phyloP scores from a whole-genome alignment of 108 stramenopile species.

The Cyclotella baltica region DNA sequence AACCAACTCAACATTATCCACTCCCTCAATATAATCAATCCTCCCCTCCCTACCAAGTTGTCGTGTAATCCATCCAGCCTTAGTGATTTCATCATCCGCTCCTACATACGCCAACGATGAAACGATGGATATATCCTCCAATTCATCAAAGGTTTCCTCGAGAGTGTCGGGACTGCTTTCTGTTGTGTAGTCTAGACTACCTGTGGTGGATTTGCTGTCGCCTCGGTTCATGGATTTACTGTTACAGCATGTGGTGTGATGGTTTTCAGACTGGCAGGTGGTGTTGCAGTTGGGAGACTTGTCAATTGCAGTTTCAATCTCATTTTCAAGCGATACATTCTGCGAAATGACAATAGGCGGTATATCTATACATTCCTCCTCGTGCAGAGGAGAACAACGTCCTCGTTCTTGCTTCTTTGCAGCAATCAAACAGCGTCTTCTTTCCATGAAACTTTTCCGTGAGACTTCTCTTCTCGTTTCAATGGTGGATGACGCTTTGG shows the following conservation, averaged over 20 bases:
- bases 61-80: conserved; percentile 10
- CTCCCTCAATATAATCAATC: conserved; percentile 18
- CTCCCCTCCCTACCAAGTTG: not conserved
- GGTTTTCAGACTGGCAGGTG: too few relatives aligned
- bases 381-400: not conserved
- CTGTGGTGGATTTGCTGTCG: not conserved
- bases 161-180: not conserved
- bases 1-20: conserved; percentile 18
- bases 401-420: not conserved
- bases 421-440: not conserved
- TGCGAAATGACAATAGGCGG: not conserved
- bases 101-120: not conserved
- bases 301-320: not conserved
- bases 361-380: not conserved
- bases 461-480: not conserved
- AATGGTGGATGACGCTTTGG: not conserved
- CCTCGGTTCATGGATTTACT: too few relatives aligned
- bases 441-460: not conserved
- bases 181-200: not conserved
- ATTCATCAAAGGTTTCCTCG: not conserved
- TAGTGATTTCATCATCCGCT: conserved; percentile 1
- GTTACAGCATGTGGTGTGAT: too few relatives aligned
- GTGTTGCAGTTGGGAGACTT: too few relatives aligned
- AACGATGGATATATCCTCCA: not conserved
- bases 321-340: not conserved